Conservation (phyloP, 176 grass and related monocot genomes). For the Poa annua region DNA sequence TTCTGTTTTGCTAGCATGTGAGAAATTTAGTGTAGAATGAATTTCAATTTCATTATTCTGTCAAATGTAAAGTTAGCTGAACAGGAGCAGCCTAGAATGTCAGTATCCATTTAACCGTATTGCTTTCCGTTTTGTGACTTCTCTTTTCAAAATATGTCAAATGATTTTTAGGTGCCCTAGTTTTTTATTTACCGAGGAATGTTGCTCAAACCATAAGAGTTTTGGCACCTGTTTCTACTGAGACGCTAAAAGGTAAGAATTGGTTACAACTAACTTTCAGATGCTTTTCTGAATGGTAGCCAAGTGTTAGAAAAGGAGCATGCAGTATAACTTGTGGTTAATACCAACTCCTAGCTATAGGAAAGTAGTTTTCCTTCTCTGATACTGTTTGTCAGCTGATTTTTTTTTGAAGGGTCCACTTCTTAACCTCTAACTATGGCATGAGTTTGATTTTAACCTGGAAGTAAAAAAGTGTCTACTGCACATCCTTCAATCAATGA, state of each 20-base stretch:
- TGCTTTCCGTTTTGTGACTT: neutral
- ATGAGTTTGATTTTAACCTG: neutral
- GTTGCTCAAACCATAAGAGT: neutral
- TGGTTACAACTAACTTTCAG: conserved; percentile 14
- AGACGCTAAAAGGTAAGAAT: conserved; percentile 1
- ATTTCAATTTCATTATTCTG: neutral
- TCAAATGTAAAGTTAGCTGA: neutral
- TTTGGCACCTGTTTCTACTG: conserved; percentile 14
- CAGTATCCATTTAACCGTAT: conserved; percentile 7
- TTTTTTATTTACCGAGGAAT: neutral
- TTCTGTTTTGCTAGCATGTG: neutral
- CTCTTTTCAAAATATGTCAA: conserved; percentile 14
- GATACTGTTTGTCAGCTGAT: neutral
- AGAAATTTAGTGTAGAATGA: conserved; percentile 5
- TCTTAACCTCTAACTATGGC: neutral
- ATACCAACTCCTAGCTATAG: conserved; percentile 27
- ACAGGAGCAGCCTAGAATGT: neutral
- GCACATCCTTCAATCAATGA: neutral
- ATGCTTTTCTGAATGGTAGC: neutral
- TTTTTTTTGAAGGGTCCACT: neutral
- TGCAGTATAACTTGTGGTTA: neutral
- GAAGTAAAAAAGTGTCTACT: neutral
- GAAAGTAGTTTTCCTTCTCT: neutral
- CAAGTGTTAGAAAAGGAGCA: neutral
- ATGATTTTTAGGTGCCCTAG: neutral